phyloP scores from a whole-genome alignment of 1,284 basidiomycete species.

The Vanrija sp. region DNA sequence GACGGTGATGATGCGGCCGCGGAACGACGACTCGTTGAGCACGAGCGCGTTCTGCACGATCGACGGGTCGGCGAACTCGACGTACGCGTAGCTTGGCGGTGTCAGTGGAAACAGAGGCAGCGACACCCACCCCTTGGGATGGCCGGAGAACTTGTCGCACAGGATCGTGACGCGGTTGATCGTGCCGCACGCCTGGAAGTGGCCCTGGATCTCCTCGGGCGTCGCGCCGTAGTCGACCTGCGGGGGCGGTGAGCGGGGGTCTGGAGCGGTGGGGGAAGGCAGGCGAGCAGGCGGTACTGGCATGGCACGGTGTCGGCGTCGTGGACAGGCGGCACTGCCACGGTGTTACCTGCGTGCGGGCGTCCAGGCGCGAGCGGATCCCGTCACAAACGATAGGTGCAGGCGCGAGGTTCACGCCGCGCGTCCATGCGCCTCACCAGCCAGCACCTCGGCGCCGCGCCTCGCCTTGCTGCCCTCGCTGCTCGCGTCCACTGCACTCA shows the following conservation, averaged over 20 bases:
- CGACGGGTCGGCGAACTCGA: constrained; percentile 95
- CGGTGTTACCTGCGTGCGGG: no score
- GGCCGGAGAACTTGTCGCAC: constrained; percentile 99
- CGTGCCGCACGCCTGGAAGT: constrained; percentile 95
- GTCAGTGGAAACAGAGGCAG: neutral
- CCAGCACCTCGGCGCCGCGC: no score
- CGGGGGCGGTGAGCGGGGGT: neutral
- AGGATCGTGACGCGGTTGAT: constrained; percentile 99
- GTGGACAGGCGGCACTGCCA: no score
- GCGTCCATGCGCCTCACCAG: no score
- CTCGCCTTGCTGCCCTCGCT: neutral
- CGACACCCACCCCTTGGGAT: constrained; percentile 85
- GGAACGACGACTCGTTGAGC: constrained; percentile 94
- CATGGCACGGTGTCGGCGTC: neutral
- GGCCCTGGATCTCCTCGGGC: constrained; percentile 95
- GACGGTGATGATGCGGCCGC: constrained; percentile 88
- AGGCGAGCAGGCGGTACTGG: neutral
- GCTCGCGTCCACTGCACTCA: constrained; percentile 52
- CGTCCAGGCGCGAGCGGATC: no score
- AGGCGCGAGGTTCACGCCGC: no score
- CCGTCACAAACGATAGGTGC: no score
- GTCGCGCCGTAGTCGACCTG: constrained; percentile 98
- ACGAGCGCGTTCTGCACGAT: constrained; percentile 87
- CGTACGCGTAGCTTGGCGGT: constrained; percentile 80
- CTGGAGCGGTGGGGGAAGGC: neutral